A percentile compares a stretch with the other conserved stretches of the same genome.
These are phyloP conservation scores for Metarhizium brunneum DNA, from an alignment of 2,329 filamentous ascomycete species.

Conservation along the genomic window DNA sequence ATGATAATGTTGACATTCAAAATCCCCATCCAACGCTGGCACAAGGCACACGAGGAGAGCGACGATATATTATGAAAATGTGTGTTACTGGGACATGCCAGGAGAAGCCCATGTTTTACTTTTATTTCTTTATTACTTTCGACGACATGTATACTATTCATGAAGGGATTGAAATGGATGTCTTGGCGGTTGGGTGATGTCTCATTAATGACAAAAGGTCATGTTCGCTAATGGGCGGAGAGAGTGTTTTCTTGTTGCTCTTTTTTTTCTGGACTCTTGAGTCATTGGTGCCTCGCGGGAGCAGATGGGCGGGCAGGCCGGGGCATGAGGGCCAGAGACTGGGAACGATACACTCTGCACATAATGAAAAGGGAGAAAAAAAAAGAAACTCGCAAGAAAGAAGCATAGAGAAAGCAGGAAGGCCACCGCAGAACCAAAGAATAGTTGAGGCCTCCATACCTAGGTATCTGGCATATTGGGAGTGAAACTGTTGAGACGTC, in stretches of 20 bases:
- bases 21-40: neutral
- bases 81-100: neutral
- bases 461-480: neutral
- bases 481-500: neutral
- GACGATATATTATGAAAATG: neutral
- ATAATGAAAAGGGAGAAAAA: neutral
- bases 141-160: slow-evolving; percentile 3
- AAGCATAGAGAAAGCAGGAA: neutral
- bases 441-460: neutral
- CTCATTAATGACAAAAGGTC: neutral
- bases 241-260: neutral
- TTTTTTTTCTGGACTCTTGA: neutral
- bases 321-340: neutral
- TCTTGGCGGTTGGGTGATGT: neutral
- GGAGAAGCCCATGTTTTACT: neutral
- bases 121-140: neutral
- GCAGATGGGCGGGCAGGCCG: neutral
- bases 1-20: neutral
- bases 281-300: neutral
- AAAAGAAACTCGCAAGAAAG: neutral
- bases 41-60: neutral
- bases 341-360: neutral
- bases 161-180: slow-evolving; percentile 3
- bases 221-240: neutral
- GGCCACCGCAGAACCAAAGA: neutral